A percentile compares a stretch with the other conserved stretches of the same genome.
phyloP scores from a whole-genome alignment of 106 monocot genomes.

The Triglochin maritima region DNA sequence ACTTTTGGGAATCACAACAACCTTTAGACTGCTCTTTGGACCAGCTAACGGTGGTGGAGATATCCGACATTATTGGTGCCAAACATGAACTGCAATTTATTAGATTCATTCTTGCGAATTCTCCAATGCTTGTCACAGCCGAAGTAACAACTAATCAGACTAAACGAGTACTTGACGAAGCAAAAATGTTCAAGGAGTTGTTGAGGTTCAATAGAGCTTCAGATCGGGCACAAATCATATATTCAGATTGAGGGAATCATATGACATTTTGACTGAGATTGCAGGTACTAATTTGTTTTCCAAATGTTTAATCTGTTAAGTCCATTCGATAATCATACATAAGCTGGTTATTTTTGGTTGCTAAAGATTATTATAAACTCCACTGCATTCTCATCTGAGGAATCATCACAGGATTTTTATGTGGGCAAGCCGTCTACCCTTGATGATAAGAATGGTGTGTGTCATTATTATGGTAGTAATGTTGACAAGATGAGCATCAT shows the following conservation, averaged over 20 bases:
- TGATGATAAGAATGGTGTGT: too few relatives aligned
- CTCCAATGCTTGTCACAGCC: not conserved
- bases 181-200: conserved; percentile 4
- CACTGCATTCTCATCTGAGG: too few relatives aligned
- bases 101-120: conserved; percentile 5
- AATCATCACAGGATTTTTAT: too few relatives aligned
- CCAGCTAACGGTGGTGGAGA: not conserved
- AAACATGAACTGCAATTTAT: conserved; percentile 3
- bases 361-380: too few relatives aligned
- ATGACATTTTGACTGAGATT: too few relatives aligned
- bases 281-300: too few relatives aligned
- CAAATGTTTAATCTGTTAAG: too few relatives aligned
- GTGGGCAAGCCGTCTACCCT: too few relatives aligned
- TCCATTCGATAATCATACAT: too few relatives aligned
- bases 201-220: conserved; percentile 10
- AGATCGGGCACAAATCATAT: conserved; percentile 3
- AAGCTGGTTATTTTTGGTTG: too few relatives aligned
- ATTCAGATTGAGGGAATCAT: not conserved
- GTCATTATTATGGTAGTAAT: too few relatives aligned
- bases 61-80: not conserved
- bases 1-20: conserved; percentile 5
- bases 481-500: too few relatives aligned
- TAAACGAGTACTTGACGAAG: not conserved
- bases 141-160: conserved; percentile 4
- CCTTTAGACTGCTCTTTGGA: conserved; percentile 1